A percentile compares a stretch with the other conserved stretches of the same genome.
These are phyloP conservation scores for Myrica gale DNA, from an alignment of 306 rosid species.

Conservation along the genomic window DNA sequence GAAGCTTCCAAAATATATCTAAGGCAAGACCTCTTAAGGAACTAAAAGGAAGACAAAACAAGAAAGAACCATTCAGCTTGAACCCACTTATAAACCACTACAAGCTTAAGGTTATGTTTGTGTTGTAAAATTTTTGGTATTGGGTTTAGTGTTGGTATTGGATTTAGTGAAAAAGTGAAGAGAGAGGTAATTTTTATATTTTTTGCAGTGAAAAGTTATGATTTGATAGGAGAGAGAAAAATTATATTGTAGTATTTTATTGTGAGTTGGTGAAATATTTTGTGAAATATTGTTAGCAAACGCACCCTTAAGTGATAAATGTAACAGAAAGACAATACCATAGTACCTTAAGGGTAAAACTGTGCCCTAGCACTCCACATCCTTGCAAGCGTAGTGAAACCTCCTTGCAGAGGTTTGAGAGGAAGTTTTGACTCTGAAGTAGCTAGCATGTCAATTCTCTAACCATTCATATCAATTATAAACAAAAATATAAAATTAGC, in stretches of 20 bases:
- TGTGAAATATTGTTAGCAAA: too few relatives aligned
- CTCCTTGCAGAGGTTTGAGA: slow-evolving; percentile 80
- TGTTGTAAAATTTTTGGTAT: too few relatives aligned
- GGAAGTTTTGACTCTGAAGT: slow-evolving; percentile 71
- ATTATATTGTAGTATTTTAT: too few relatives aligned
- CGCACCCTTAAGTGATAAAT: slow-evolving; percentile 7
- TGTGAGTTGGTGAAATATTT: too few relatives aligned
- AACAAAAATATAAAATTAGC: slow-evolving; percentile 11
- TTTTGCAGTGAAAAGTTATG: too few relatives aligned
- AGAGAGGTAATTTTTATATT: too few relatives aligned
- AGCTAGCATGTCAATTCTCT: slow-evolving; percentile 37
- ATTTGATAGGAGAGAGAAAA: too few relatives aligned
- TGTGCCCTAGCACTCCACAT: slow-evolving; percentile 76
- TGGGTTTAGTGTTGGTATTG: too few relatives aligned
- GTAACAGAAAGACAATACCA: slow-evolving; percentile 18
- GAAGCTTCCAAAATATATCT: slow-evolving; percentile 16
- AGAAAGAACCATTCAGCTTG: slow-evolving; percentile 14
- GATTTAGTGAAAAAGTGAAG: too few relatives aligned
- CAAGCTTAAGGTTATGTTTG: too few relatives aligned
- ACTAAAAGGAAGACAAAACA: slow-evolving; percentile 16
- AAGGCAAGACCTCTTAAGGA: slow-evolving; percentile 7
- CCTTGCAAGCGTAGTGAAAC: slow-evolving; percentile 76
- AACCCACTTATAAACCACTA: not conserved
- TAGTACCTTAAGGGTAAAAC: slow-evolving; percentile 77
- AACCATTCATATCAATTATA: slow-evolving; percentile 22